Base-by-base conservation (phyloP, 2,329 filamentous ascomycete genomes). In the Aspergillus sclerotialis region DNA sequence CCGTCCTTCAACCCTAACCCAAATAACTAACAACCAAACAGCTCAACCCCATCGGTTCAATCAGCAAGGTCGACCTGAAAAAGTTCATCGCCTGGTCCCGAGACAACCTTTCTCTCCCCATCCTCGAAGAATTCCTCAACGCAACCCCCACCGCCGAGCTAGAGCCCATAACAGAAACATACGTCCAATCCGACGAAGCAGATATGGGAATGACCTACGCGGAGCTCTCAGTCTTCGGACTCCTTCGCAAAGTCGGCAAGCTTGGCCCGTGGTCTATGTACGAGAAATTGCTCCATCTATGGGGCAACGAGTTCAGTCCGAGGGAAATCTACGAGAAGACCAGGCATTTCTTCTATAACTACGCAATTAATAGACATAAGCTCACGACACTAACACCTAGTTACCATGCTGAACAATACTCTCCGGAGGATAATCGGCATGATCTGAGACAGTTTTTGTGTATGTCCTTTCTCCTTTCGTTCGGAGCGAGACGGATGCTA, bases 41-140 rank as follows among this genome's bases (percentile, higher is more conserved):
- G 61, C 60, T 55, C 19, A 61, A 58, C 39, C 60, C 54, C 6
- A 63, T 64, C 37, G 63, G 68, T 15, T 60, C 60, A 8, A 75
- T 79, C 37, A 70, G 66, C 37, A 87, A 86, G 56, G 76, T 69
- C 2, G 83, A 88, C 46, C 64, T 86, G 2, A 84, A 83, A 55
- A 61, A 71, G 7, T 87, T 89, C 61, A 82, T 87, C 39, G 64
- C 62, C n/a, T 87, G 76, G 70, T 73, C 78, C 2, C 58, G 67
- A 33, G 62, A 55, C 12, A 62, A 70, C 23, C 86, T 83, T 49
- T 56, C 72, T 4, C 59, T 89, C 1, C 78, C 80, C 0, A 75
- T 82, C 34, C 70, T 87, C 2, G 58, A 75, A 7, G 69, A 76
- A 7, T 89, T 88, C 61, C 58, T 88, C 25, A 65, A 68, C 9